A percentile compares a stretch with the other conserved stretches of the same genome.
Conservation (phyloP, 2,329 filamentous ascomycete species). For the Beauveria asiatica region DNA sequence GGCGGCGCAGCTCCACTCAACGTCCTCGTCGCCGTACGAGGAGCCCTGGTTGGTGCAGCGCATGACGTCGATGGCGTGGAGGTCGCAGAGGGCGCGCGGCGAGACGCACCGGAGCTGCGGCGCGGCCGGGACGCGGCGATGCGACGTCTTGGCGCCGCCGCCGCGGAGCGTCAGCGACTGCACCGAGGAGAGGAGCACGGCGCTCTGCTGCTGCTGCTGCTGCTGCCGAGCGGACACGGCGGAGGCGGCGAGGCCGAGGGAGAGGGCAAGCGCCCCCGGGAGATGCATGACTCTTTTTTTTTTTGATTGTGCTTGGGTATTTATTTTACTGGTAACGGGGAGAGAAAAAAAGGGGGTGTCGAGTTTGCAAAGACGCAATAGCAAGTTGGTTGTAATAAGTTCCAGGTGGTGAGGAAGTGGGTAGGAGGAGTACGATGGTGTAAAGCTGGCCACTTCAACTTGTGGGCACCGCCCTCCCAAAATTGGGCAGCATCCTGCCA, state of each 20-base stretch:
- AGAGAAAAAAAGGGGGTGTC: background rate
- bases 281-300: slow-evolving; percentile 20
- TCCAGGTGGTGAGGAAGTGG: background rate
- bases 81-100: slow-evolving; percentile 51
- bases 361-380: background rate
- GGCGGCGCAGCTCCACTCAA: slow-evolving; percentile 83
- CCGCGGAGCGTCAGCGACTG: slow-evolving; percentile 69
- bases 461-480: no score
- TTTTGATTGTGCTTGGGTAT: background rate
- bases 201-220: slow-evolving; percentile 26
- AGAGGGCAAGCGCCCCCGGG: slow-evolving; percentile 16
- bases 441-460: no score
- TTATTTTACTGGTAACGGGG: no score
- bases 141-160: slow-evolving; percentile 54
- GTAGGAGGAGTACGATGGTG: no score
- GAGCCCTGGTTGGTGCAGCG: slow-evolving; percentile 81
- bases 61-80: slow-evolving; percentile 73
- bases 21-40: slow-evolving; percentile 69
- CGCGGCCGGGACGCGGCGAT: slow-evolving; percentile 66
- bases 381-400: background rate
- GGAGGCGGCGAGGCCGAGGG: slow-evolving; percentile 18
- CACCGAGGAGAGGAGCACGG: slow-evolving; percentile 54
- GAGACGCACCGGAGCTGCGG: slow-evolving; percentile 75
- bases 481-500: no score
- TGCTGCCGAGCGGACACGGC: slow-evolving; percentile 18